Evolutionary conservation across 2,329 filamentous ascomycete genomes (phyloP).

Genomic region (Hawksworthiomyces lignivorus): DNA sequence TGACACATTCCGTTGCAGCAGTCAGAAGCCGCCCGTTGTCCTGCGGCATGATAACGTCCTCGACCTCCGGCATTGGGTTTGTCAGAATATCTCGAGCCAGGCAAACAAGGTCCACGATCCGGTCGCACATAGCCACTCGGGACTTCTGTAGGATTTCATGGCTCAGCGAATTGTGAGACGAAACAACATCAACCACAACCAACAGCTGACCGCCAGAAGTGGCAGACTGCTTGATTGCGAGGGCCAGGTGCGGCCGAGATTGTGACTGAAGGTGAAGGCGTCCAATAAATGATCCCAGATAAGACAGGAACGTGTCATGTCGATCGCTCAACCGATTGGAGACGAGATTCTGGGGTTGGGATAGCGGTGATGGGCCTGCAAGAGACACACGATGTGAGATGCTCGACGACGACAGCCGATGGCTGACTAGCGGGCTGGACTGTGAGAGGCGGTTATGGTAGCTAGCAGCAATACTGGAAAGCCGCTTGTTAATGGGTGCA

Average conservation of each 20-base stretch:
- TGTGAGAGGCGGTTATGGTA: constrained; percentile 29
- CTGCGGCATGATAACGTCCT: constrained; percentile 72
- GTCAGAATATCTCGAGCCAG: constrained; percentile 74
- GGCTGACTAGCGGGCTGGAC: constrained; percentile 28
- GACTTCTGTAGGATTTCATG: constrained; percentile 60
- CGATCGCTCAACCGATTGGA: constrained; percentile 72
- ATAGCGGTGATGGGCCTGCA: constrained; percentile 56
- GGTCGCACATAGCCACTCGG: constrained; percentile 69
- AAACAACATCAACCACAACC: constrained; percentile 72
- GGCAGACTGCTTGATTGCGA: constrained; percentile 77
- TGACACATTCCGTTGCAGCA: constrained; percentile 80
- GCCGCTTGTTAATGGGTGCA: constrained; percentile 33
- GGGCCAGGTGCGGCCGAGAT: constrained; percentile 72
- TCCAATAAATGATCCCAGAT: constrained; percentile 89
- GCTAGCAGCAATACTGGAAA: constrained; percentile 25
- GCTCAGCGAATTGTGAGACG: constrained; percentile 64
- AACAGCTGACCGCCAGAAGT: constrained; percentile 73
- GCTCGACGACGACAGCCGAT: constrained; percentile 46
- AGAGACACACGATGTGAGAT: constrained; percentile 71
- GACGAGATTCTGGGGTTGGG: constrained; percentile 64
- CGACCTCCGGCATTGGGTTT: constrained; percentile 59
- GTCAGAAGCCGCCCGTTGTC: constrained; percentile 68
- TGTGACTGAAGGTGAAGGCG: constrained; percentile 85
- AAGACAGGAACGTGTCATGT: constrained; percentile 83
- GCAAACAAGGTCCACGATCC: constrained; percentile 71